Percentiles rank a stretch among this genome's conserved stretches.
Conservation (phyloP, 331 rosid genomes). For the Acacia concinna region DNA sequence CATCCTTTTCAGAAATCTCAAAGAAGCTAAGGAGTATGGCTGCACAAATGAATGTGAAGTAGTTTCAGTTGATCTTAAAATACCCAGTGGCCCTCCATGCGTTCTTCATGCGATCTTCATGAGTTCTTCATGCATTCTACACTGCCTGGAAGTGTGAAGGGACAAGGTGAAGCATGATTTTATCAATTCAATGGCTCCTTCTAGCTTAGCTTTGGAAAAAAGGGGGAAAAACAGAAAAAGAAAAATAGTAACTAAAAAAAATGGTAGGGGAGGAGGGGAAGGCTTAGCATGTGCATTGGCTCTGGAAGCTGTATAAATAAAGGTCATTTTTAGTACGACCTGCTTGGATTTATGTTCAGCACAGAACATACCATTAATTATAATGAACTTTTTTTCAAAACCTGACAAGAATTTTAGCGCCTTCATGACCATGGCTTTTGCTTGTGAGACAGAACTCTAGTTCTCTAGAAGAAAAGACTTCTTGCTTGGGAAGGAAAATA, state of each 20-base stretch:
- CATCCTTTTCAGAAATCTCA: conserved; percentile 88
- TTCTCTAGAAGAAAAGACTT: background rate
- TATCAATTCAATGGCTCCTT: conserved; percentile 50
- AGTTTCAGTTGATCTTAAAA: conserved; percentile 38
- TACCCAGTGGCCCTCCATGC: conserved; percentile 34
- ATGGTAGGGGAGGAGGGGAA: background rate
- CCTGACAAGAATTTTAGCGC: conserved; percentile 9
- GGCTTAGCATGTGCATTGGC: conserved; percentile 28
- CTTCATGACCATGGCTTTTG: background rate
- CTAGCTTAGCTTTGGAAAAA: conserved; percentile 35
- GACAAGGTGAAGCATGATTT: conserved; percentile 51
- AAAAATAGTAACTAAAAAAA: background rate
- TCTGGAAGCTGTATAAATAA: conserved; percentile 39
- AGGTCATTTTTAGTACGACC: conserved; percentile 14
- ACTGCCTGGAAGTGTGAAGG: conserved; percentile 45
- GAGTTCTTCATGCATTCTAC: conserved; percentile 27
- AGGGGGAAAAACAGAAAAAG: conserved; percentile 19
- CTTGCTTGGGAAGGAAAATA: background rate
- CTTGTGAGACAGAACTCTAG: background rate
- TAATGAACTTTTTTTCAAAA: background rate
- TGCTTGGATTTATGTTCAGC: background rate
- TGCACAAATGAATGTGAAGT: conserved; percentile 88
- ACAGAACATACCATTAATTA: background rate
- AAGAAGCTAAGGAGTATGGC: conserved; percentile 98
- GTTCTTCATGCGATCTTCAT: conserved; percentile 25